These are phyloP conservation scores for Arthroderma sp. DNA, from an alignment of 2,329 filamentous ascomycete species.

Conservation along the genomic window DNA sequence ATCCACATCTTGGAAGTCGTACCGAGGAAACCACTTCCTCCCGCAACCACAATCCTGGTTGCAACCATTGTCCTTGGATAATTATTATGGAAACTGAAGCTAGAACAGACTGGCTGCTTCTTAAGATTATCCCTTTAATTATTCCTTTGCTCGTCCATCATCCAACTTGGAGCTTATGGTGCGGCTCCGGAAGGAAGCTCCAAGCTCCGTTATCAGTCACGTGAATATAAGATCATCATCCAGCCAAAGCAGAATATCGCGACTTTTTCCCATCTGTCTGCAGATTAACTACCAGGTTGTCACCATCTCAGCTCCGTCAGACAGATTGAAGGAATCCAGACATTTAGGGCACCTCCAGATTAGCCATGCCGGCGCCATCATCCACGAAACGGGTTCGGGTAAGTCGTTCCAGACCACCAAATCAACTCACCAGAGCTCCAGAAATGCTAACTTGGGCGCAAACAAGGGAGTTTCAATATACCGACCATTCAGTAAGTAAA, in stretches of 20 bases:
- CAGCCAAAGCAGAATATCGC: too few species aligned
- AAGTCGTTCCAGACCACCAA: slow-evolving; percentile 10
- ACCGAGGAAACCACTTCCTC: slow-evolving; percentile 86
- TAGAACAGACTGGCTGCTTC: too few species aligned
- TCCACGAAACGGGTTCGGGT: slow-evolving; percentile 42
- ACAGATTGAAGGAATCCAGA: too few species aligned
- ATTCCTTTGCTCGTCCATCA: too few species aligned
- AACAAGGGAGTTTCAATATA: slow-evolving; percentile 32
- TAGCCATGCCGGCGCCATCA: slow-evolving; percentile 38
- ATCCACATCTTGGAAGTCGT: slow-evolving; percentile 16
- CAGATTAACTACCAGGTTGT: too few species aligned
- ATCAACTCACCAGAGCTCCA: neutral
- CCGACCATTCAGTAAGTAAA: slow-evolving; percentile 32
- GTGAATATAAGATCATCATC: neutral
- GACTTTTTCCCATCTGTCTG: too few species aligned
- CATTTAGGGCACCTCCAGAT: neutral
- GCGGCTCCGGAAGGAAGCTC: neutral
- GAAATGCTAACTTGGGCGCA: slow-evolving; percentile 12
- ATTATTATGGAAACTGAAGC: too few species aligned
- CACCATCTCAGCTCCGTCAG: too few species aligned
- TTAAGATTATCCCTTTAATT: too few species aligned
- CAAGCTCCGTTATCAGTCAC: neutral
- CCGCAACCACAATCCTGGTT: slow-evolving; percentile 79
- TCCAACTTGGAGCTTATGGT: too few species aligned
- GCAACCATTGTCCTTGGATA: slow-evolving; percentile 34